phyloP scores from a whole-genome alignment of 2,329 filamentous ascomycete species.

The Ophidiomyces ophidiicola region DNA sequence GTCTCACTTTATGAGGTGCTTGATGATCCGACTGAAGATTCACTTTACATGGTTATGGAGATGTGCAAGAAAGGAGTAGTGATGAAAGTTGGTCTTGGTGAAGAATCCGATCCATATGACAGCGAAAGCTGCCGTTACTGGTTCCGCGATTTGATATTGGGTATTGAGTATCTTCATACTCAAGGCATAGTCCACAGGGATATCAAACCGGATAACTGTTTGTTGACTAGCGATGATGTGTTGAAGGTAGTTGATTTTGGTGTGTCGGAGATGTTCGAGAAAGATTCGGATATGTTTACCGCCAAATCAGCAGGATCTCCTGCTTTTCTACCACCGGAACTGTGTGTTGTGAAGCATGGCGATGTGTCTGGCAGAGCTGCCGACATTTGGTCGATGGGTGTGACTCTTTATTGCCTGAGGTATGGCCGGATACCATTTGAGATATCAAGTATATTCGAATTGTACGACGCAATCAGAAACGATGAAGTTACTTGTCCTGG shows the following conservation, averaged over 20 bases:
- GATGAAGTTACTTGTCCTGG: constrained; percentile 52
- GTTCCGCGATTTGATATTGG: constrained; percentile 89
- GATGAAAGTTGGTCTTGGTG: constrained; percentile 87
- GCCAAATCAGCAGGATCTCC: constrained; percentile 89
- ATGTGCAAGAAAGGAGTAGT: constrained; percentile 98
- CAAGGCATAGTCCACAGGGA: constrained; percentile 93
- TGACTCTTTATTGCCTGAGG: constrained; percentile 82
- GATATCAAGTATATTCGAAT: constrained; percentile 62
- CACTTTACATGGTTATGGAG: constrained; percentile 95
- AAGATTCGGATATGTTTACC: constrained; percentile 73
- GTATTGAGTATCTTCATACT: constrained; percentile 89
- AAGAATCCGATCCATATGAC: constrained; percentile 67
- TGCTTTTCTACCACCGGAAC: constrained; percentile 83
- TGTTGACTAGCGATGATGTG: constrained; percentile 81
- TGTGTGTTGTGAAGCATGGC: constrained; percentile 76
- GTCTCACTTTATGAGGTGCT: constrained; percentile 87
- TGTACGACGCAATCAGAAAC: constrained; percentile 76
- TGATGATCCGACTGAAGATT: constrained; percentile 90
- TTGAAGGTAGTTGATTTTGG: constrained; percentile 97
- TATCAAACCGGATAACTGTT: constrained; percentile 93
- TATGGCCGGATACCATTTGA: constrained; percentile 86
- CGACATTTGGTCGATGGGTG: constrained; percentile 98
- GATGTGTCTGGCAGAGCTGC: constrained; percentile 79
- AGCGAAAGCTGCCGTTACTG: constrained; percentile 74
- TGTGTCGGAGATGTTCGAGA: constrained; percentile 98